Base-by-base conservation (phyloP, 2,329 filamentous ascomycete species). In the Lasiodiplodia hormozganensis region DNA sequence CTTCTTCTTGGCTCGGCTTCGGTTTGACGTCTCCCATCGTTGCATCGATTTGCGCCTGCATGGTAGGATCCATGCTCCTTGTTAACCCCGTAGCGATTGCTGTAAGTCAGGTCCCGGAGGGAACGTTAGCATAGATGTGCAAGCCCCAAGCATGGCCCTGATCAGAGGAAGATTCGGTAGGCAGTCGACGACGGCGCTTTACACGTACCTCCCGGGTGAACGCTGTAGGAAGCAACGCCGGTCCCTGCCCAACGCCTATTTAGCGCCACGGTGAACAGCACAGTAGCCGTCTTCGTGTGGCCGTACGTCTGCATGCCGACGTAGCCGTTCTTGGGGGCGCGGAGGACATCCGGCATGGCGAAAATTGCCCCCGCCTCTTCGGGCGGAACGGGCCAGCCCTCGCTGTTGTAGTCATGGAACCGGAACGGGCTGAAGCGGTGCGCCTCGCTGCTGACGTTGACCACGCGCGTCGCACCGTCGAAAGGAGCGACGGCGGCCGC, bases 391-490 rank as follows among this genome's bases (percentile, higher is more conserved):
- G 52, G 52, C 52, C 28, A 34, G 52, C 52, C 52, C 10, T 71
- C 47, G 68, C 73, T 73, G 36, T 73, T 71, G 36, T 69, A 71
- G 34, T 73, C 72, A 4, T 68, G 65, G 34, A 69, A 73, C 4
- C 72, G 69, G 12, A 71, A 65, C 4, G 70, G 71, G 4, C 65
- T 62, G 36, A 56, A 23, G 12, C 69, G 38, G 60, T 74, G 73
- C 3, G 70, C 73, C 3, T 64, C 68, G 43, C 70, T 72, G 14
- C 74, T 76, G 16, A 78, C 56, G 57, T 77, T 78, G 38, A 78
- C 62, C 0, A 78, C 71, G 8, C 76, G 65, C 25, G 65, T 73
- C 4, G 74, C 75, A 1, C 71, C 51, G 3, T 25, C 25, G 25
- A 25, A 25, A n/a, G 34, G n/a, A 10, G 54, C n/a, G n/a, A 23